Evolutionary conservation across 2,329 filamentous ascomycete genomes (phyloP).

Genomic region (Aspergillus floridensis): DNA sequence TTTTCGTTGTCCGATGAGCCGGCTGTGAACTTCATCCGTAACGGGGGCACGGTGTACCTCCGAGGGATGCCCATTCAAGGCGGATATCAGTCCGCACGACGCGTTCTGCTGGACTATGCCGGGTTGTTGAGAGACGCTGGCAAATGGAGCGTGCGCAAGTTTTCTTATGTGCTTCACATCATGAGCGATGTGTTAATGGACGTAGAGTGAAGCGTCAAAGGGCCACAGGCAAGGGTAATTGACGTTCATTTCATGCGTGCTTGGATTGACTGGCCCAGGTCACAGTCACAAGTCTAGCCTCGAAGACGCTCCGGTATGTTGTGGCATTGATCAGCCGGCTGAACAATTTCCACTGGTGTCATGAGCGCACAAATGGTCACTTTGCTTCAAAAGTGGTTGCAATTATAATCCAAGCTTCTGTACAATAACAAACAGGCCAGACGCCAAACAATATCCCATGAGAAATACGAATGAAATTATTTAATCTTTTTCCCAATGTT

Average conservation of each 20-base stretch:
- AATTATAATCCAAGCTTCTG: not conserved
- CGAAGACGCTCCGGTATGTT: not conserved
- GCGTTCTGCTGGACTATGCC: slow-evolving; percentile 53
- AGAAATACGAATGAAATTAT: not conserved
- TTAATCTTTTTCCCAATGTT: no score
- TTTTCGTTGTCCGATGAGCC: slow-evolving; percentile 33
- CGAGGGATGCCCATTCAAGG: slow-evolving; percentile 49
- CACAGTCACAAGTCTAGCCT: not conserved
- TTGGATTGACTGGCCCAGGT: not conserved
- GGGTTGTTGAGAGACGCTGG: slow-evolving; percentile 54
- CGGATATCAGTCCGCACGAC: slow-evolving; percentile 52
- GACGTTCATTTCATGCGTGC: not conserved
- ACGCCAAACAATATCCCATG: slow-evolving; percentile 1
- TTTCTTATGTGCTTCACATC: slow-evolving; percentile 53
- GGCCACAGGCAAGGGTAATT: not conserved
- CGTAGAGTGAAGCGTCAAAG: slow-evolving; percentile 25
- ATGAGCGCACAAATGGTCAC: not conserved
- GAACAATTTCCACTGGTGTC: not conserved
- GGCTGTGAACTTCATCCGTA: slow-evolving; percentile 46
- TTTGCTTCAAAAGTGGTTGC: not conserved
- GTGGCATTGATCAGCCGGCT: not conserved
- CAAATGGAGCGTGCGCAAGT: slow-evolving; percentile 51
- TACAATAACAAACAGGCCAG: not conserved
- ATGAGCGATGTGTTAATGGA: slow-evolving; percentile 52
- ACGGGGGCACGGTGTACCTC: slow-evolving; percentile 49